Base-by-base conservation (phyloP, 2,329 filamentous ascomycete species). In the Colletotrichum horii region DNA sequence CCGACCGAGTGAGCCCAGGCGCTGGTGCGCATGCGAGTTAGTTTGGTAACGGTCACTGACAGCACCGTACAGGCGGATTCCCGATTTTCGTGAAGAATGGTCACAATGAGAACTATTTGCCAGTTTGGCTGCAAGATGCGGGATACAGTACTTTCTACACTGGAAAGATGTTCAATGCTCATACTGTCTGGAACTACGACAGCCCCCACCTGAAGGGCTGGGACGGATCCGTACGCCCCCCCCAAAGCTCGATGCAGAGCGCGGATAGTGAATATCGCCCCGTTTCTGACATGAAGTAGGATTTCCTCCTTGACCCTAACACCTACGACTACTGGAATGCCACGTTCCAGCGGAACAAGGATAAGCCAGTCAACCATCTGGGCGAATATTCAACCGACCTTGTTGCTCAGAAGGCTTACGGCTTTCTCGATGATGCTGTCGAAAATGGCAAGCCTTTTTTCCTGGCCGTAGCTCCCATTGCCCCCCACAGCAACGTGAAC, bases 251-350 rank as follows among this genome's bases (percentile, higher is more conserved):
- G 32, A 64, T 24, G 28, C 22, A 19, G 22, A n/a, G 3, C 34
- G 1, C 34, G 12, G 14, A 36, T 16, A 8, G 12, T 8, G 7
- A 61, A n/a, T 7, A 34, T 4, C n/a, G 11, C 11, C 28, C 28
- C 19, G 9, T n/a, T 28, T n/a, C 66, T 65, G 2, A 75, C 55
- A 7, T 3, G 6, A 19, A 1, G 11, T 36, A 82, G 82, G 81
- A 81, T 77, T 88, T 93, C 77, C 84, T 94, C 2, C 84, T 94
- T 2, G 92, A 94, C 76, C 93, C 93, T 0, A 90, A 88, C 77
- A 95, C 93, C 0, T 95, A 95, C 79, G 86, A 89, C 32, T 95
- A 94, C 80, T 87, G 92, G 30, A 94, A 94, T 79, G 86, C 90
- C 3, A 92, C 89, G 6, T 93, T 92, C 80, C 89, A 93, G 76